phyloP scores from a whole-genome alignment of 257 asterid species.

The Jacaranda copaia region DNA sequence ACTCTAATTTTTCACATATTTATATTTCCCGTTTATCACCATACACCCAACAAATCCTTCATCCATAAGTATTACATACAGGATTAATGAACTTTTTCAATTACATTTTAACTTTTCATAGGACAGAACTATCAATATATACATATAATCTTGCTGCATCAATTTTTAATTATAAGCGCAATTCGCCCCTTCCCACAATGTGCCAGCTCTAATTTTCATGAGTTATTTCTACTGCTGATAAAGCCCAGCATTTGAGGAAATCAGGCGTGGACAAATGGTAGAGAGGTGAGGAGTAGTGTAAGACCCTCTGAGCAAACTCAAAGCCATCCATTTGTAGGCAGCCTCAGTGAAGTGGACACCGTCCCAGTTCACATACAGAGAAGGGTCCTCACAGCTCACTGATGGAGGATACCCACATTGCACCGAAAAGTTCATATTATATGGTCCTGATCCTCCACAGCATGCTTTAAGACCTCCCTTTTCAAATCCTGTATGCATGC shows the following conservation, averaged over 20 bases:
- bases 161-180: no score
- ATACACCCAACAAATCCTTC: no score
- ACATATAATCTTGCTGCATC: no score
- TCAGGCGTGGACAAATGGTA: not conserved
- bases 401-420: constrained; percentile 37
- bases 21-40: no score
- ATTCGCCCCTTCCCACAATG: no score
- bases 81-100: no score
- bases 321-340: constrained; percentile 42
- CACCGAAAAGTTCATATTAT: constrained; percentile 24
- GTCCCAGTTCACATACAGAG: constrained; percentile 51
- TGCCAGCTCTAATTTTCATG: not conserved
- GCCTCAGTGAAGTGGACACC: constrained; percentile 58
- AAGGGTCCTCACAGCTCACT: constrained; percentile 44
- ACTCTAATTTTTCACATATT: no score
- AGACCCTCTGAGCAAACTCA: constrained; percentile 41
- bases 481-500: constrained; percentile 36
- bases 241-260: not conserved
- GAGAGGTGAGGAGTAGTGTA: constrained; percentile 35
- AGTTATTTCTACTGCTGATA: not conserved
- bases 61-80: no score
- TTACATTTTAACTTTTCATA: no score
- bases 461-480: constrained; percentile 42
- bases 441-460: constrained; percentile 55
- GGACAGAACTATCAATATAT: no score